Conservation (phyloP, 2,329 filamentous ascomycete species). For the Pyrenophora teres region DNA sequence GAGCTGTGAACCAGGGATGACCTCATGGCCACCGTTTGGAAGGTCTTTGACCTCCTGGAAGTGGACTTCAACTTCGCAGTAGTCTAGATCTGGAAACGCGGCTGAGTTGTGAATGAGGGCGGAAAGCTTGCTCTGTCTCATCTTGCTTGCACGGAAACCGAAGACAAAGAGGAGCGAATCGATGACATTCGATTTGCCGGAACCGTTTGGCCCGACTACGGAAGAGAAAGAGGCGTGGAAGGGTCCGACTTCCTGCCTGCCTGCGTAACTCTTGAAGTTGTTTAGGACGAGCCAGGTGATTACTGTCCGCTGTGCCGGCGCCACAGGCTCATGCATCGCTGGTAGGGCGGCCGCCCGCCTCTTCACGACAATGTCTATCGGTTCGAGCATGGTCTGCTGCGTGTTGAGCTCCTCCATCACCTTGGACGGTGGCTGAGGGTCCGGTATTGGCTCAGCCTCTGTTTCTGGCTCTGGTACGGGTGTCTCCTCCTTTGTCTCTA, state of each 20-base stretch:
- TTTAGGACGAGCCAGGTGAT: conserved; percentile 89
- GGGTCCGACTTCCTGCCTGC: conserved; percentile 90
- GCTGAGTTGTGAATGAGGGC: conserved; percentile 97
- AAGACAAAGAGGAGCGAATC: conserved; percentile 99
- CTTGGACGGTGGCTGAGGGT: conserved; percentile 18
- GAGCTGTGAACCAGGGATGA: conserved; percentile 82
- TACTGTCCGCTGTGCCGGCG: conserved; percentile 83
- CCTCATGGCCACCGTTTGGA: conserved; percentile 72
- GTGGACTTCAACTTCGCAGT: conserved; percentile 94
- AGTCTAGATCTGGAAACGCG: conserved; percentile 79
- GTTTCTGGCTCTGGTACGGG: conserved; percentile 23
- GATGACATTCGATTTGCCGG: conserved; percentile 98
- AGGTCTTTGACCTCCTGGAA: conserved; percentile 95
- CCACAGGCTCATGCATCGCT: conserved; percentile 72
- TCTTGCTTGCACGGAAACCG: conserved; percentile 97
- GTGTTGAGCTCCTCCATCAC: conserved; percentile 73
- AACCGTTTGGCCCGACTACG: conserved; percentile 96
- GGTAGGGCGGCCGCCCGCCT: conserved; percentile 69
- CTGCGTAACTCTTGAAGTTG: conserved; percentile 99
- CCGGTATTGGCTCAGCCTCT: conserved; percentile 48
- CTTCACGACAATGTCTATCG: conserved; percentile 92
- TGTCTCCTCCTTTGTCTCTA: conserved; percentile 64
- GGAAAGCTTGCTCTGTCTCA: conserved; percentile 98
- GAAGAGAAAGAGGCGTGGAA: conserved; percentile 98
- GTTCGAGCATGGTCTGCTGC: conserved; percentile 76